Evolutionary conservation across 208 protist species (phyloP), one percentile per base, ranked within the genome.

Genomic region (Leptomonas seymouri): DNA sequence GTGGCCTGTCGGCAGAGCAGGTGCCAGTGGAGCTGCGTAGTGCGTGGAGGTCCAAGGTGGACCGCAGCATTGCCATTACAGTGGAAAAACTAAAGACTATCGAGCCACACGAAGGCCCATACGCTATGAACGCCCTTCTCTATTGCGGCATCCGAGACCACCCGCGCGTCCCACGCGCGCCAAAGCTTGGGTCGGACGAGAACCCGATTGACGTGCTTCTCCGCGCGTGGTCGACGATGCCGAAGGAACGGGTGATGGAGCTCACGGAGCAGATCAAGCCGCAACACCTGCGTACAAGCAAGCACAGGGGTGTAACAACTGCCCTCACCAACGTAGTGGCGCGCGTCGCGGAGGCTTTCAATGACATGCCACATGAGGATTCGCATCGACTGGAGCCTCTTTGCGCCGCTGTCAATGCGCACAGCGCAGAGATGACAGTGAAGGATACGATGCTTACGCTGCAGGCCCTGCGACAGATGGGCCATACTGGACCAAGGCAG

Each of bases 121-220:
- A 79, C 60, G 89, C 93, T 16, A 91, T 91, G 84, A 85, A 85
- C 63, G 89, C 92, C 15, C 76, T 97, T 12, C 75, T 85, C 15
- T 78, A 82, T 68, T 89, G 82, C 50, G 88, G 86, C 61, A 76
- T 93, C 20, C 70, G 61, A 14, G 55, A 93, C 42, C 92, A 97
- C 70, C 82, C 81, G 0, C 82, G 85, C 70, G 89, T 97, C 65
- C 89, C 92, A 18, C 67, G 50, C 28, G 45, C 70, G 42, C 70
- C 70, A 48, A 68, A 56, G 50, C 74, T 71, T 20, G 69, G 46
- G 48, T 59, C 46, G 15, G 55, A 64, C 20, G 80, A 89, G 45
- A 93, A 95, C 74, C 87, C 92, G 4, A 85, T 92, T 11, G 87
- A 97, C n/a, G 71, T 85, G 23, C 63, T 97, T 7, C 81, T 97